Conservation (phyloP, 78 protist species). For the Dictyostelium citrinum region DNA sequence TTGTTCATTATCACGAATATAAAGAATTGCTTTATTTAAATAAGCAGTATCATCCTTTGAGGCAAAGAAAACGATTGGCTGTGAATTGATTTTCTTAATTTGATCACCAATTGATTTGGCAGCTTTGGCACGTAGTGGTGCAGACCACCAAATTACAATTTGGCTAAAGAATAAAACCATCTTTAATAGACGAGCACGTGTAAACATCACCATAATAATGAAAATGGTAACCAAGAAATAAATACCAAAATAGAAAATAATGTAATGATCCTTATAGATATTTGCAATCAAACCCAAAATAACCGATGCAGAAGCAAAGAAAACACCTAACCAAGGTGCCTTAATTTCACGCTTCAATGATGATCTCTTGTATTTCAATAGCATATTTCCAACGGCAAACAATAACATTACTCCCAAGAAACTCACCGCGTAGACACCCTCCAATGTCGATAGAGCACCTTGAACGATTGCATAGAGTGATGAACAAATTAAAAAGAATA, state of each 20-base stretch:
- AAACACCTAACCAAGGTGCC: conserved; percentile 59
- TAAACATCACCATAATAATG: conserved; percentile 59
- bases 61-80: conserved; percentile 85
- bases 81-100: conserved; percentile 58
- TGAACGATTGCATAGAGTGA: conserved; percentile 68
- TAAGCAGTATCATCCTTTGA: conserved; percentile 64
- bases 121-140: background rate
- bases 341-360: conserved; percentile 47
- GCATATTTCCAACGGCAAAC: conserved; percentile 86
- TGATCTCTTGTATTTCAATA: conserved; percentile 88
- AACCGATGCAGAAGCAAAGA: conserved; percentile 36
- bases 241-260: conserved; percentile 71
- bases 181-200: conserved; percentile 57
- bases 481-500: conserved; percentile 82
- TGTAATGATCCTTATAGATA: conserved; percentile 21
- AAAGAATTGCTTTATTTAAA: conserved; percentile 86
- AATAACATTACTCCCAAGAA: conserved; percentile 89
- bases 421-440: conserved; percentile 87
- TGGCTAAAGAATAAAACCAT: conserved; percentile 53
- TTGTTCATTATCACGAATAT: conserved; percentile 89
- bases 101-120: conserved; percentile 4
- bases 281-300: conserved; percentile 67
- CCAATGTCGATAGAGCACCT: conserved; percentile 25
- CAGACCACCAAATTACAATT: conserved; percentile 2
- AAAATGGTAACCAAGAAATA: conserved; percentile 73